These are phyloP conservation scores for Medicago lupulina DNA, from an alignment of 306 rosid species.

Conservation along the genomic window DNA sequence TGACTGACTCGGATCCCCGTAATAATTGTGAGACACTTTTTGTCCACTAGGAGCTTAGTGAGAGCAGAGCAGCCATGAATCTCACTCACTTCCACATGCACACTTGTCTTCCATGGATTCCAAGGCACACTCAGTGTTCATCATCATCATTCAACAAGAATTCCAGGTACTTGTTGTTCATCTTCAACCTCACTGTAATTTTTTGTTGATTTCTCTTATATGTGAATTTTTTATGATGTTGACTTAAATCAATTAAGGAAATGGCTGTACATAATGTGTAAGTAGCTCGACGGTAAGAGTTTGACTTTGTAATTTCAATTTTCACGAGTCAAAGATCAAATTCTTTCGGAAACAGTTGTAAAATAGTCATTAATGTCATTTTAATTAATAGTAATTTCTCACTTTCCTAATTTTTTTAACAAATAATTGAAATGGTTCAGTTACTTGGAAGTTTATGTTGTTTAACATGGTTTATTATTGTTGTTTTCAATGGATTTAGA, in stretches of 20 bases:
- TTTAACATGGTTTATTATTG: constrained; percentile 21
- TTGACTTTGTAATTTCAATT: not conserved
- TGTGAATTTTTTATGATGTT: too few relatives aligned
- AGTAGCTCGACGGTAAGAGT: too few relatives aligned
- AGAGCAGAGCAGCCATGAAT: constrained; percentile 3
- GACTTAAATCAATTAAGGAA: too few relatives aligned
- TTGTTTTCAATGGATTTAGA: constrained; percentile 25
- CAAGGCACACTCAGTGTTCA: not conserved
- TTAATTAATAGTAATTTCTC: too few relatives aligned
- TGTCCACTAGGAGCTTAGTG: too few relatives aligned
- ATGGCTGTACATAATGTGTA: too few relatives aligned
- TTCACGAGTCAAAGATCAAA: too few relatives aligned
- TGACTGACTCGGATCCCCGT: constrained; percentile 2
- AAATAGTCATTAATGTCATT: too few relatives aligned
- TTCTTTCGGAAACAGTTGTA: too few relatives aligned
- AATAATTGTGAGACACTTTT: not conserved
- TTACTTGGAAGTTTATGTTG: not conserved
- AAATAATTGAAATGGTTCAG: too few relatives aligned
- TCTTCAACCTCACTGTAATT: not conserved
- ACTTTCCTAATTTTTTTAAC: too few relatives aligned
- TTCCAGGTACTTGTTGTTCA: constrained; percentile 16
- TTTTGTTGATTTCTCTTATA: not conserved
- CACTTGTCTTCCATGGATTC: constrained; percentile 26
- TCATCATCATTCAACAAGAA: constrained; percentile 7
- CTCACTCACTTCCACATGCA: constrained; percentile 32